Base-by-base conservation (phyloP, 805 yeast species). In the Middelhovenomyces tepae region DNA sequence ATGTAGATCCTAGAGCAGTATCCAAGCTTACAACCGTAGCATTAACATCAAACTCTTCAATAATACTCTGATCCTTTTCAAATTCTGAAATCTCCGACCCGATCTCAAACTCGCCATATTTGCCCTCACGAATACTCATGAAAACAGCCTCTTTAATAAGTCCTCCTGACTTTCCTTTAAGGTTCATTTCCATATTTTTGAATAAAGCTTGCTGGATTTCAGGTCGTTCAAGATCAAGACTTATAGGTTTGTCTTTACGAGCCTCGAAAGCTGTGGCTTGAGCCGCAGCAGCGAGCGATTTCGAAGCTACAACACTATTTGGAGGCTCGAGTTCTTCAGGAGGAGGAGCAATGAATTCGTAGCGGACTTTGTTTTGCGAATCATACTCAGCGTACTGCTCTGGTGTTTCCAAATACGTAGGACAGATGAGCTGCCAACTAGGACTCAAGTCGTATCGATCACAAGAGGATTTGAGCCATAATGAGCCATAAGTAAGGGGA, bases 401-500 rank as follows among this genome's bases (percentile, higher is more conserved):
- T 6, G 11, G 3, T 7, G 29, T 22, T 2, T 5, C 16, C 3
- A 37, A 17, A 18, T 39, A 34, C n/a, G 19, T 9, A 6, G 26
- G 21, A 26, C 43, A 39, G 14, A 11, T 15, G 23, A 36, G 33
- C 31, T 26, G 20, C 31, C 19, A 35, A 5, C 20, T 21, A 8
- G 15, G 26, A 10, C 14, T 20, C 7, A 27, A 18, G 23, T 27
- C 23, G 13, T 5, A 7, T 11, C 19, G 10, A 11, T 16, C 54
- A 59, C 94, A 83, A 37, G 64, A 53, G 20, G 49, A 49, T 43
- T 65, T 64, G 22, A 84, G 75, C 91, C 93, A 82, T 35, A 67
- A 65, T 2, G 65, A 45, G 23, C 77, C 94, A 47, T 78, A 76
- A 23, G 73, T 66, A 50, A 83, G 54, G 24, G 93, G 73, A 1